Conservation (phyloP, 495 filamentous ascomycete genomes). For the Copromyces sp. region DNA sequence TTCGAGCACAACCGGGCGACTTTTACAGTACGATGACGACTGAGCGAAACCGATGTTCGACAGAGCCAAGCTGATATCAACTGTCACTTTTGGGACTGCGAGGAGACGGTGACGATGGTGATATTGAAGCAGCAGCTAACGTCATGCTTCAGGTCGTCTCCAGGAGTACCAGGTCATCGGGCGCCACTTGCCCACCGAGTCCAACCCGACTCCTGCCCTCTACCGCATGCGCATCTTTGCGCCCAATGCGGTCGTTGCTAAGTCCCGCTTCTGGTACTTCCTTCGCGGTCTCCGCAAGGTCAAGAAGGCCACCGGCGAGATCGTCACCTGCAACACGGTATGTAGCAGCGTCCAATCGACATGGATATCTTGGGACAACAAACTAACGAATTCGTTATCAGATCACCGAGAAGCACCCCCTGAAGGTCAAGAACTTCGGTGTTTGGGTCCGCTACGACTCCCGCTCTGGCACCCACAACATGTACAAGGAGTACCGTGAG, state of each 20-base stretch:
- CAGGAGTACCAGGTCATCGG: conserved; percentile 99
- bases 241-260: conserved; percentile 92
- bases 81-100: background rate
- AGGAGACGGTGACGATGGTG: background rate
- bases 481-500: conserved; percentile 99
- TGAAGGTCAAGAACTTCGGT: conserved; percentile 99
- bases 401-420: conserved; percentile 97
- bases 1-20: background rate
- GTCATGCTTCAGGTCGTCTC: conserved; percentile 68
- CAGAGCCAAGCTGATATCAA: background rate
- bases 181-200: conserved; percentile 93
- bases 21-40: background rate
- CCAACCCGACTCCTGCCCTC: conserved; percentile 89
- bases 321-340: conserved; percentile 93
- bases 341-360: conserved; percentile 23
- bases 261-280: conserved; percentile 99
- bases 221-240: conserved; percentile 99
- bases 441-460: conserved; percentile 99
- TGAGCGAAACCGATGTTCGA: background rate
- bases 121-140: conserved; percentile 7
- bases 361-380: conserved; percentile 2
- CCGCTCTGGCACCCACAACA: conserved; percentile 99
- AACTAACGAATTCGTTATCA: conserved; percentile 24
- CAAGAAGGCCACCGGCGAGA: conserved; percentile 99
- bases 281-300: conserved; percentile 95